These are phyloP conservation scores for Termitomyces sp. DNA, from an alignment of 768 basidiomycete genomes.

Conservation along the genomic window DNA sequence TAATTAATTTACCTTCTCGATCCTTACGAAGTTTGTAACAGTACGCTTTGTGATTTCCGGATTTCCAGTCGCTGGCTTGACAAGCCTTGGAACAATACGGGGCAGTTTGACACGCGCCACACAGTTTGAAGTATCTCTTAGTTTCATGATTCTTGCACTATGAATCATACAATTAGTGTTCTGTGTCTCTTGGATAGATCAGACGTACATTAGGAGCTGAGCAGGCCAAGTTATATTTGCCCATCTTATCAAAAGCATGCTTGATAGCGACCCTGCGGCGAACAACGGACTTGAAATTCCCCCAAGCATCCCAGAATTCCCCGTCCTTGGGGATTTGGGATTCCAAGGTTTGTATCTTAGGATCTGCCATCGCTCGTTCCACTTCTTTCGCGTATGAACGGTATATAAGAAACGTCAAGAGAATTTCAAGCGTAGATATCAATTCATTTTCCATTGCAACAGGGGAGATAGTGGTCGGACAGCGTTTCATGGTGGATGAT, in stretches of 20 bases:
- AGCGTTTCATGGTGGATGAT: neutral
- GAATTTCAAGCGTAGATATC: neutral
- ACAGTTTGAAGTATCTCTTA: neutral
- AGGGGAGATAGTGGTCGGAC: neutral
- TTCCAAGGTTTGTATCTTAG: neutral
- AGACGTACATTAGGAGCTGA: neutral
- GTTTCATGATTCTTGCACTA: slow-evolving; percentile 4
- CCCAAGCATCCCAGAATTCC: neutral
- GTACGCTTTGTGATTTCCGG: neutral
- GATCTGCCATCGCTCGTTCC: slow-evolving; percentile 2
- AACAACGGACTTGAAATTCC: neutral
- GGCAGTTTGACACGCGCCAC: slow-evolving; percentile 1
- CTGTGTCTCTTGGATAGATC: neutral
- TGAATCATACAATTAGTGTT: neutral
- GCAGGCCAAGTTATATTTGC: slow-evolving; percentile 1
- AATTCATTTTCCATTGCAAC: neutral
- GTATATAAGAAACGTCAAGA: slow-evolving; percentile 1
- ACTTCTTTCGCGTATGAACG: slow-evolving; percentile 3
- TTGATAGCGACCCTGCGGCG: neutral
- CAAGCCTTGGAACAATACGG: slow-evolving; percentile 5
- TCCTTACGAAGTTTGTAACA: neutral
- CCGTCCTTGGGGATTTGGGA: neutral
- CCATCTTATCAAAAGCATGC: slow-evolving; percentile 1
- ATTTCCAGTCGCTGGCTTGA: slow-evolving; percentile 4
- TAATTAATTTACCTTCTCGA: neutral